Evolutionary conservation across 768 basidiomycete species (phyloP).

Genomic region (Naganishia onofrii): DNA sequence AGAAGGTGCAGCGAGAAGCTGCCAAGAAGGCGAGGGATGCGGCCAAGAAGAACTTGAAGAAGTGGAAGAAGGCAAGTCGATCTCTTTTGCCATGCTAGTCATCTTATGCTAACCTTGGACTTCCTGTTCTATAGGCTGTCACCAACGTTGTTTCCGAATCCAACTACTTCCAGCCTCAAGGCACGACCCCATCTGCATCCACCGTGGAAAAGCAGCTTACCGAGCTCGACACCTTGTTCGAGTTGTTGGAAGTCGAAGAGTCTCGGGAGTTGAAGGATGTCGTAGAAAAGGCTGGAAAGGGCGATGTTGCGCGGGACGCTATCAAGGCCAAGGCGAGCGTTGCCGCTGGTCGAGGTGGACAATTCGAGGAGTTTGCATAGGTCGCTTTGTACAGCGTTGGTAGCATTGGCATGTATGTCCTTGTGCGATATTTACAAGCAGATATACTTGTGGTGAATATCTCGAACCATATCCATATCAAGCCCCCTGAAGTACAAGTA

Average conservation of each 20-base stretch:
- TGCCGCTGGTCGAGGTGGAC: constrained; percentile 34
- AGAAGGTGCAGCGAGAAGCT: constrained; percentile 52
- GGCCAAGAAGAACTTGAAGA: constrained; percentile 54
- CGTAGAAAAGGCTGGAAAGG: constrained; percentile 52
- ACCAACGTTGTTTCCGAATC: constrained; percentile 51
- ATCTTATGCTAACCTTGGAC: neutral
- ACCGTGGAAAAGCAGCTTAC: constrained; percentile 53
- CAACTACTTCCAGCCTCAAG: constrained; percentile 55
- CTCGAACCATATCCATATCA: neutral
- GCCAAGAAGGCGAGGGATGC: constrained; percentile 71
- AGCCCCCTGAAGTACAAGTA: too few species aligned
- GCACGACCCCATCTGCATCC: constrained; percentile 50
- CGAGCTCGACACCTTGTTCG: constrained; percentile 54
- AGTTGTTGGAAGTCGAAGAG: constrained; percentile 53
- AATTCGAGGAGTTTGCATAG: constrained; percentile 15
- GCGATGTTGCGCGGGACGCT: constrained; percentile 47
- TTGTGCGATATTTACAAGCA: neutral
- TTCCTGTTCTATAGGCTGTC: constrained; percentile 54
- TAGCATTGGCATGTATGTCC: neutral
- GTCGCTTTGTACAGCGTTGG: neutral
- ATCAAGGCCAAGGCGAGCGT: constrained; percentile 43
- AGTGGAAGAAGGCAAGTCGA: constrained; percentile 65
- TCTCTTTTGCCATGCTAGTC: neutral
- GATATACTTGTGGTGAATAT: neutral
- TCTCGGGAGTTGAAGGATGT: constrained; percentile 53